Evolutionary conservation across 2,329 filamentous ascomycete species (phyloP), one percentile per base, ranked within the genome.

Genomic region (Sporothrix curviconia): DNA sequence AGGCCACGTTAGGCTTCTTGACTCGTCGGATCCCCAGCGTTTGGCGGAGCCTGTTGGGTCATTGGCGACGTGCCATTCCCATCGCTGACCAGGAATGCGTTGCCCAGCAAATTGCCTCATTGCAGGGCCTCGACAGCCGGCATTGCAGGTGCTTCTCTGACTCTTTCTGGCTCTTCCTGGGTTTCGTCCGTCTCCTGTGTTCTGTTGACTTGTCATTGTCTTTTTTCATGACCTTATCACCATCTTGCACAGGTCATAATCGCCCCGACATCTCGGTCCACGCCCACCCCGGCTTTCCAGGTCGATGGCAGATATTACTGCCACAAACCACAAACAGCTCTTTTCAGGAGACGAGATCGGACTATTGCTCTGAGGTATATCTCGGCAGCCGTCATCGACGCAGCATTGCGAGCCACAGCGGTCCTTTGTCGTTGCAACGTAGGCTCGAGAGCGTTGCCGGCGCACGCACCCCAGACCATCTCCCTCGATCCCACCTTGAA

Each of bases 61-160:
- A 24, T 42, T 30, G 49, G n/a, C 36, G 24, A 15, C 14, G 37
- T n/a, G 17, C 37, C 22, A 44, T 43, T 32, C n/a, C 7, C 50
- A n/a, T 30, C 12, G 19, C 42, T n/a, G n/a, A n/a, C 24, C 22
- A 36, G 52, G 52, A 55, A 55, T 55, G 52, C 30, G 52, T 55
- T 55, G 52, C 52, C 52, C 34, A 22, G 42, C 32, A 17, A 24
- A 34, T 43, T 37, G 24, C 15, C 37, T 8, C 49, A 15, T 17
- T 32, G 12, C 22, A 12, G 12, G 11, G n/a, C n/a, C 37, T 42
- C 50, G 24, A 53, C 37, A 42, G 22, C 37, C 6, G 42, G 19
- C 50, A 30, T 9, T 22, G 49, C 14, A 52, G 14, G 6, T 32
- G 25, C 11, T 32, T 34, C 17, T 11, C 17, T 36, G 12, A 24